phyloP scores from a whole-genome alignment of 2,329 filamentous ascomycete species.

The Fusarium sp. region DNA sequence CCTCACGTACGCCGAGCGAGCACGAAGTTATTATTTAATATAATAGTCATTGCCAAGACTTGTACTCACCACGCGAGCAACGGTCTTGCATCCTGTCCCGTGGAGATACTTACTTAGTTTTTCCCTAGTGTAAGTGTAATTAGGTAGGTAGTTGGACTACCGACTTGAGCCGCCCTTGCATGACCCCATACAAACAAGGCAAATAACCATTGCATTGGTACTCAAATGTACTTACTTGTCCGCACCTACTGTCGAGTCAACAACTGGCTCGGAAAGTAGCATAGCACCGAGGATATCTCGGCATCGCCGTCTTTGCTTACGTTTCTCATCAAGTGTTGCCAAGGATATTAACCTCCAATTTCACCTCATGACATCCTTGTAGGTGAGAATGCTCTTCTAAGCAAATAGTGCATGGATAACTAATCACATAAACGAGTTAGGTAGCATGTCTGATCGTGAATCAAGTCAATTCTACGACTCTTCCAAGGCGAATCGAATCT shows the following conservation, averaged over 20 bases:
- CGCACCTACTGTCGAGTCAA: not conserved
- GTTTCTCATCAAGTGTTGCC: not conserved
- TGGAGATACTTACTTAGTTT: not conserved
- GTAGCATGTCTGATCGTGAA: conserved; percentile 4
- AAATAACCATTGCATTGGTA: conserved; percentile 1
- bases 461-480: conserved; percentile 9
- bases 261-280: not conserved
- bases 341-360: not conserved
- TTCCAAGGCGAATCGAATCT: conserved; percentile 13
- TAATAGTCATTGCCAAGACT: not conserved
- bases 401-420: not conserved
- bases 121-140: too few relatives aligned
- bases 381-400: conserved; percentile 2
- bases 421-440: not conserved
- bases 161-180: not conserved
- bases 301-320: conserved; percentile 3
- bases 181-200: not conserved
- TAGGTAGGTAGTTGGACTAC: not conserved
- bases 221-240: not conserved
- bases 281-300: not conserved
- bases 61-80: conserved; percentile 22
- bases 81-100: conserved; percentile 10
- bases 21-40: too few relatives aligned
- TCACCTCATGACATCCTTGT: conserved; percentile 4
- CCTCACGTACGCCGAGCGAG: too few relatives aligned